Percentiles rank a stretch among this genome's conserved stretches.
These are phyloP conservation scores for Sporisorium scitamineum DNA, from an alignment of 1,284 basidiomycete genomes.

Conservation along the genomic window DNA sequence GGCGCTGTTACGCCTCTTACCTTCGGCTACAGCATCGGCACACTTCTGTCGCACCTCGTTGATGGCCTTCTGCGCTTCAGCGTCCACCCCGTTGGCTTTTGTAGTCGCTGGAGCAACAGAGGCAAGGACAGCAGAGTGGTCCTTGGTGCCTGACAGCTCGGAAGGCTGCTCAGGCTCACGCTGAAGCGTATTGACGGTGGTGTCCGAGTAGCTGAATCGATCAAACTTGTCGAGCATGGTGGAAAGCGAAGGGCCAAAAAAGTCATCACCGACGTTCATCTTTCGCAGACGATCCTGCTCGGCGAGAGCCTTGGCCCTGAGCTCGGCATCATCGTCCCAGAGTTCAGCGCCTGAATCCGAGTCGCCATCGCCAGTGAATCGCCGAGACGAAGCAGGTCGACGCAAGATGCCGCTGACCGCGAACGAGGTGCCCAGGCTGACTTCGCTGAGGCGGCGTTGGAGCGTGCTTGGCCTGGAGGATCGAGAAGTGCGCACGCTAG, in stretches of 20 bases:
- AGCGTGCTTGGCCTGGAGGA: conserved; percentile 45
- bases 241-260: conserved; percentile 58
- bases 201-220: conserved; percentile 43
- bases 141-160: neutral
- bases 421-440: conserved; percentile 60
- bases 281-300: conserved; percentile 61
- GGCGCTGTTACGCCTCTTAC: conserved; percentile 43
- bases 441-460: conserved; percentile 52
- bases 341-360: conserved; percentile 47
- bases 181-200: conserved; percentile 37
- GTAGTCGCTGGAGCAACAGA: neutral
- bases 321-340: conserved; percentile 57
- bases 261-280: conserved; percentile 66
- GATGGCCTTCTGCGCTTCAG: conserved; percentile 49
- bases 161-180: conserved; percentile 11
- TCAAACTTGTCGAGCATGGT: conserved; percentile 56
- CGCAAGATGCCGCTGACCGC: conserved; percentile 54
- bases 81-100: neutral
- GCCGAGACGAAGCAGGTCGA: conserved; percentile 15
- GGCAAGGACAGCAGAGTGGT: neutral
- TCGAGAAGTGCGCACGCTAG: conserved; percentile 24
- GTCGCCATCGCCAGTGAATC: conserved; percentile 39
- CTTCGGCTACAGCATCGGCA: conserved; percentile 28
- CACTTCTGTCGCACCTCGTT: conserved; percentile 55
- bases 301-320: conserved; percentile 49